phyloP scores from a whole-genome alignment of 2,329 filamentous ascomycete species.

The Zelopaecilomyces penicillatus region DNA sequence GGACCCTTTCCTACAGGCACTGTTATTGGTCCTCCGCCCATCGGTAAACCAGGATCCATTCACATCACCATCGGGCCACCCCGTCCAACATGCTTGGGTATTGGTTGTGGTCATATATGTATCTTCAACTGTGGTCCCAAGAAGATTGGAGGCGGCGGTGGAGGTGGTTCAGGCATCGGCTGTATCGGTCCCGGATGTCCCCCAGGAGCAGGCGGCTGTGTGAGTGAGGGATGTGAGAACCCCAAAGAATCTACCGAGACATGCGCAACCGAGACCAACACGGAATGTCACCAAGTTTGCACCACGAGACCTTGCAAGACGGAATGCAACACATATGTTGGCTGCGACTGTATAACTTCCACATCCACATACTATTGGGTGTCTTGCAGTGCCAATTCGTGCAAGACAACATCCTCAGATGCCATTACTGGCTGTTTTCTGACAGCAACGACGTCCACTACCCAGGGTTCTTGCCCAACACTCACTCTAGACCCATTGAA shows the following conservation, averaged over 20 bases:
- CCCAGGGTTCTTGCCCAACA: not conserved
- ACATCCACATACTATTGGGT: not conserved
- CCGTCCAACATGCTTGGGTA: not conserved
- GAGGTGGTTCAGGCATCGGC: not conserved
- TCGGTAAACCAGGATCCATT: not conserved
- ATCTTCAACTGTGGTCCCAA: not conserved
- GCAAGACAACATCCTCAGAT: not conserved
- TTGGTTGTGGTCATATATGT: not conserved
- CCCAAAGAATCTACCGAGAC: not conserved
- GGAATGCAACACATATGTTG: not conserved
- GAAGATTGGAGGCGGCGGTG: not conserved
- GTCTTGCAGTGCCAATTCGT: not conserved
- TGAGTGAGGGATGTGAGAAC: not conserved
- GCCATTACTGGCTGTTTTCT: not conserved
- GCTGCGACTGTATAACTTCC: not conserved
- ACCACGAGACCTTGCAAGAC: not conserved
- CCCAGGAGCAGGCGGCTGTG: not conserved
- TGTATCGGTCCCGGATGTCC: not conserved
- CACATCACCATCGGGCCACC: not conserved
- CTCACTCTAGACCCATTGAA: not conserved
- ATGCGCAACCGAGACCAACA: not conserved
- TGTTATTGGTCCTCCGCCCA: not conserved
- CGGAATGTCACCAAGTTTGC: not conserved
- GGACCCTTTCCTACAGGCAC: not conserved
- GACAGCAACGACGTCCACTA: not conserved